Base-by-base conservation (phyloP, 495 filamentous ascomycete genomes). In the Filosporella fistucella region DNA sequence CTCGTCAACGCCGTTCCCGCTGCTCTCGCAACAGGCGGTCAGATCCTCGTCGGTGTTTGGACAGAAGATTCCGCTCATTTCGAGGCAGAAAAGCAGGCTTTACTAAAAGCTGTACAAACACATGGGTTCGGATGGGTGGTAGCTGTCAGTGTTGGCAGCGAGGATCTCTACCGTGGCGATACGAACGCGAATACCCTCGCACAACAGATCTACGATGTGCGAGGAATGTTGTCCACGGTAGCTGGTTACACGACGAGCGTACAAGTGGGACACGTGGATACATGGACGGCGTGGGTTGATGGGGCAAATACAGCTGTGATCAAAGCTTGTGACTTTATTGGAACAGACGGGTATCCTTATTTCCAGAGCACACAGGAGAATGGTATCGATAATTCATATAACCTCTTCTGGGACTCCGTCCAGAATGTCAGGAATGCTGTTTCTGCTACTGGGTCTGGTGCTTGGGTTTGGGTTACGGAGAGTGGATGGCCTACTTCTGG, bases 181-280 rank as follows among this genome's bases (percentile, higher is more conserved):
- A 57, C 49, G 12, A 24, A 32, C 4, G 51, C 50, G 4, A 45
- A 21, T 20, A 49, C 24, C 17, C 37, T 58, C 4, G 55, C 50
- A n/a, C 38, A 54, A 18, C 50, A 58, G 34, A 51, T 58, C n/a
- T 51, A 54, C 29, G 50, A 58, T 34, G 51, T 58, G 28, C 42
- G 55, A 23, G 51, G 55, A 4, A 57, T 57, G 54, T 42, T 57
- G 6, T 45, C 54, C 1, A 57, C 54, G 4, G 54, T 57, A 11
- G 9, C 25, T 7, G 54, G 54, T 14, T 51, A 52, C 25, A 49
- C 9, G n/a, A 69, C 68, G 26, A 61, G 59, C 36, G 69, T 70
- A 20, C 70, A 79, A n/a, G 70, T 95, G 56, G 90, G 89, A 37
- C 88, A 94, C 63, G 89, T 93, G 58, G 90, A 96, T 66, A 95